phyloP scores from a whole-genome alignment of 192 early-diverging fungal species.

The Chytriomyces sp. region DNA sequence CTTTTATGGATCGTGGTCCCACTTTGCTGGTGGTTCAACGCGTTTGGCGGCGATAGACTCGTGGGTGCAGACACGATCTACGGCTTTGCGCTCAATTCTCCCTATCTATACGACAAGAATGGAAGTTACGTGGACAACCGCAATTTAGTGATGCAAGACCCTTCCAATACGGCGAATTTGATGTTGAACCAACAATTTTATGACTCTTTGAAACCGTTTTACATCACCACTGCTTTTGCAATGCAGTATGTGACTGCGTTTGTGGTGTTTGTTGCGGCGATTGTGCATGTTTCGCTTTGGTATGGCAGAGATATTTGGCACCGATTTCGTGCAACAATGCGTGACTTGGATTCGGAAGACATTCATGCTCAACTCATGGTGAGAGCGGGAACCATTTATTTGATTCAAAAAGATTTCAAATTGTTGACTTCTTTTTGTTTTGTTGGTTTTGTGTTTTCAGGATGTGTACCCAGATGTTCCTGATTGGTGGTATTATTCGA shows the following conservation, averaged over 20 bases:
- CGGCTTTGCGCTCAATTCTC: conserved; percentile 10
- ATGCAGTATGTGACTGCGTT: conserved; percentile 35
- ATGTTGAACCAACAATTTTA: conserved; percentile 20
- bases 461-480: conserved; percentile 38
- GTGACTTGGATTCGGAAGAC: conserved; percentile 31
- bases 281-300: conserved; percentile 66
- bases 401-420: background rate
- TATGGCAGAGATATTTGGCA: conserved; percentile 50
- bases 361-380: conserved; percentile 33
- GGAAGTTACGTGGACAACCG: conserved; percentile 17
- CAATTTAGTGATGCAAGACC: conserved; percentile 1
- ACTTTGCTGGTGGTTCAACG: conserved; percentile 38
- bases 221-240: conserved; percentile 30
- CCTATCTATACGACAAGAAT: conserved; percentile 18
- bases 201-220: conserved; percentile 18
- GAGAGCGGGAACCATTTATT: conserved; percentile 23
- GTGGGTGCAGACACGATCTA: background rate
- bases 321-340: conserved; percentile 13
- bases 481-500: conserved; percentile 24
- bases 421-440: background rate
- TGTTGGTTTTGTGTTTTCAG: conserved; percentile 5
- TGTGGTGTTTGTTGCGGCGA: conserved; percentile 56
- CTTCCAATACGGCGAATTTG: conserved; percentile 4
- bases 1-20: conserved; percentile 32
- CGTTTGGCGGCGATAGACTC: conserved; percentile 23